These are phyloP conservation scores for Psophocarpus tetragonolobus DNA, from an alignment of 306 rosid genomes.

Conservation along the genomic window DNA sequence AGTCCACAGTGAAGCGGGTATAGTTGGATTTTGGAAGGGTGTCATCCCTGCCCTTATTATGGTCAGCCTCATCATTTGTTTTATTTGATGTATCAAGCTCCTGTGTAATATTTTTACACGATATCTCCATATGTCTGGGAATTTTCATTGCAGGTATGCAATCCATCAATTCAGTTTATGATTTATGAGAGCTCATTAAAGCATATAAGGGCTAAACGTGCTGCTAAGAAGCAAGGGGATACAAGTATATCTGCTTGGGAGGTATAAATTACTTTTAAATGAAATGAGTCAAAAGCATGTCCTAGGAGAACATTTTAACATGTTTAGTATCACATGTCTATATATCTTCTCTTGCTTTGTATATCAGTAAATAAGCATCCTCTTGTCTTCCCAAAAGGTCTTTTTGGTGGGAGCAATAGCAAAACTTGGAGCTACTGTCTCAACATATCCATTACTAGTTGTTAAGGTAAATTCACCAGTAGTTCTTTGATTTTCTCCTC, in stretches of 20 bases:
- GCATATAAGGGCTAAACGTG: constrained; percentile 56
- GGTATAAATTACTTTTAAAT: constrained; percentile 44
- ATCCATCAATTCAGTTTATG: constrained; percentile 88
- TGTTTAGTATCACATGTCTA: constrained; percentile 22
- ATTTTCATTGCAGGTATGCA: constrained; percentile 64
- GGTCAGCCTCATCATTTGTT: constrained; percentile 50
- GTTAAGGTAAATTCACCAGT: constrained; percentile 63
- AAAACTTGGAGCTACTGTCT: constrained; percentile 81
- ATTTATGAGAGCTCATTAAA: constrained; percentile 72
- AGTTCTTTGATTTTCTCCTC: constrained; percentile 17
- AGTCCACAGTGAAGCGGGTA: constrained; percentile 67
- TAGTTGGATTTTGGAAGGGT: constrained; percentile 86
- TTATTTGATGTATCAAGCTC: constrained; percentile 16
- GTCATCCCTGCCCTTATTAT: constrained; percentile 80
- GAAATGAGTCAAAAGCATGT: constrained; percentile 18
- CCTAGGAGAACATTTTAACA: constrained; percentile 10
- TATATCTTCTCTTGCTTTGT: constrained; percentile 13
- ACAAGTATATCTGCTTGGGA: constrained; percentile 60
- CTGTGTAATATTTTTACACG: background rate
- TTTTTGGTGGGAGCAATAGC: constrained; percentile 81
- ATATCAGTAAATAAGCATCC: constrained; percentile 25
- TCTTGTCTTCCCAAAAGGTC: constrained; percentile 50
- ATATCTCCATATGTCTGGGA: constrained; percentile 7
- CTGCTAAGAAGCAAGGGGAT: constrained; percentile 52
- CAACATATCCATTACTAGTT: constrained; percentile 77